A percentile compares a stretch with the other conserved stretches of the same genome.
These are phyloP conservation scores for Polytrichum commune DNA, from an alignment of 225 moss, liverwort and hornwort genomes.

Conservation along the genomic window DNA sequence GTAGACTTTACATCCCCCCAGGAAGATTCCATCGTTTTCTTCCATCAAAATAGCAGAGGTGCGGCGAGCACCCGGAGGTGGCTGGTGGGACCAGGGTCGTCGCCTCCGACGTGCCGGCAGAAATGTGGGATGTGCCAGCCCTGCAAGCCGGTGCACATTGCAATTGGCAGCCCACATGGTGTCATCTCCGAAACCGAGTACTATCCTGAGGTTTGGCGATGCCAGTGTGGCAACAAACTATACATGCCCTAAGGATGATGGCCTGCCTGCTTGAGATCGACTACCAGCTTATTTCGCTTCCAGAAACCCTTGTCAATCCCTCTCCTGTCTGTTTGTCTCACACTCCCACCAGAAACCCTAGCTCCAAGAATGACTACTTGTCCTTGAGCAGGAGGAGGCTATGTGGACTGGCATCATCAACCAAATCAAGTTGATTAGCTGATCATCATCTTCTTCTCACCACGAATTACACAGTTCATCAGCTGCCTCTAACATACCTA, in stretches of 20 bases:
- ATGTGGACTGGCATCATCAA: not conserved
- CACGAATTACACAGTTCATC: too few relatives aligned
- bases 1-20: constrained; percentile 20
- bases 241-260: constrained; percentile 45
- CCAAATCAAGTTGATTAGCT: too few relatives aligned
- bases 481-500: not conserved
- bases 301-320: not conserved
- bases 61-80: constrained; percentile 25
- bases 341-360: too few relatives aligned
- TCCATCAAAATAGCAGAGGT: constrained; percentile 10
- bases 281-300: not conserved
- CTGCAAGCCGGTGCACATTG: constrained; percentile 60
- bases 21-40: constrained; percentile 26
- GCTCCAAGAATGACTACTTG: not conserved
- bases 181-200: constrained; percentile 67
- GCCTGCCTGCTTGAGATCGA: too few relatives aligned
- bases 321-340: not conserved
- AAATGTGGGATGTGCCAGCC: constrained; percentile 53
- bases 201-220: constrained; percentile 74
- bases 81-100: constrained; percentile 43
- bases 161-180: constrained; percentile 59
- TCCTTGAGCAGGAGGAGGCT: not conserved
- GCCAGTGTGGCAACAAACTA: constrained; percentile 58
- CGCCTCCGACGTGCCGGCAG: constrained; percentile 51
- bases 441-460: too few relatives aligned